These are phyloP conservation scores for Aspergillus novofumigatus DNA, from an alignment of 2,329 filamentous ascomycete species.

Conservation along the genomic window DNA sequence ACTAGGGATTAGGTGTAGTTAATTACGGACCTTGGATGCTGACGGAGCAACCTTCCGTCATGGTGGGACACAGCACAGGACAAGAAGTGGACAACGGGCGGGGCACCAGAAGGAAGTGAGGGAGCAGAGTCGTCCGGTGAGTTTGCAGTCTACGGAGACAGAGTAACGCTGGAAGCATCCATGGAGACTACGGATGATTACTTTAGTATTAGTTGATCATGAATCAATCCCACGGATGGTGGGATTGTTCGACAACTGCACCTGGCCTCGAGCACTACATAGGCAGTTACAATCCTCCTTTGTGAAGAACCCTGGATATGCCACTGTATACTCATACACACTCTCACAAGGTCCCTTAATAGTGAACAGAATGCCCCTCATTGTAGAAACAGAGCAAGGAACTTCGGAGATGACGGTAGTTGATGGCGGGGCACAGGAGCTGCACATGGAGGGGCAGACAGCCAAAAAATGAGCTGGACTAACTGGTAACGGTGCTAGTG, in stretches of 20 bases:
- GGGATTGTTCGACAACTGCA: not conserved
- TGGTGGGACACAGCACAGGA: conserved; percentile 19
- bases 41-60: conserved; percentile 38
- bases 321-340: too few species aligned
- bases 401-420: conserved; percentile 9
- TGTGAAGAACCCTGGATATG: not conserved
- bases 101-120: conserved; percentile 17
- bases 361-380: not conserved
- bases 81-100: conserved; percentile 7
- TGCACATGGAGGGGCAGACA: conserved; percentile 12
- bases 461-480: not conserved
- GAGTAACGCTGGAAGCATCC: not conserved
- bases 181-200: not conserved
- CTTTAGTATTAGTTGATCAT: not conserved
- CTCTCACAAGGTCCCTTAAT: not conserved
- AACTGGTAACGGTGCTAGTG: conserved; percentile 1
- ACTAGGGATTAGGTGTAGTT: not conserved
- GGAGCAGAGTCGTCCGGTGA: conserved; percentile 37
- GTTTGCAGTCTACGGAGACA: conserved; percentile 2
- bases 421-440: conserved; percentile 15
- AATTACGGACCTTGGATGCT: conserved; percentile 13
- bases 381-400: not conserved
- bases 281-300: not conserved
- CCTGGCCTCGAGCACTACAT: too few species aligned
- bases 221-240: not conserved